phyloP scores from a whole-genome alignment of 1,139 yeast genomes.

The Geotrichum reessii region DNA sequence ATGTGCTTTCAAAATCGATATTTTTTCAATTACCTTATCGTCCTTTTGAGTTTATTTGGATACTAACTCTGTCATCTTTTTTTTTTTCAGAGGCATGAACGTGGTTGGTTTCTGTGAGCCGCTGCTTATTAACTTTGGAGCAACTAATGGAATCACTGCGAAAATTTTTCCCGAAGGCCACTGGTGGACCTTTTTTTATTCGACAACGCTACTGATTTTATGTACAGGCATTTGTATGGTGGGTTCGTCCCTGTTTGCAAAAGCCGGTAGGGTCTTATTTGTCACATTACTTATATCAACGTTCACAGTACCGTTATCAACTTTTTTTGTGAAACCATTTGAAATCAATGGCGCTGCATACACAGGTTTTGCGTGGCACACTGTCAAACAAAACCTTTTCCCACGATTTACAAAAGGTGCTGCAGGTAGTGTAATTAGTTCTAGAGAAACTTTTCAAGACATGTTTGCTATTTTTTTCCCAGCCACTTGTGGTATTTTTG shows the following conservation, averaged over 20 bases:
- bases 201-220: slow-evolving; percentile 56
- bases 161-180: slow-evolving; percentile 53
- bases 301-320: slow-evolving; percentile 74
- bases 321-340: slow-evolving; percentile 58
- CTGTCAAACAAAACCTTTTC: slow-evolving; percentile 56
- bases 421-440: slow-evolving; percentile 71
- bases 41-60: slow-evolving; percentile 22
- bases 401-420: slow-evolving; percentile 87
- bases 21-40: neutral
- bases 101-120: slow-evolving; percentile 81
- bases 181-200: slow-evolving; percentile 54
- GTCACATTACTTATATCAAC: slow-evolving; percentile 66
- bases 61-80: neutral
- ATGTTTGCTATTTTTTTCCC: slow-evolving; percentile 94
- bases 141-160: slow-evolving; percentile 50
- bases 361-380: slow-evolving; percentile 67
- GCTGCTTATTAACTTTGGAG: slow-evolving; percentile 57
- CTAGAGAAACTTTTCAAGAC: slow-evolving; percentile 70
- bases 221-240: slow-evolving; percentile 77
- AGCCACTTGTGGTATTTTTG: slow-evolving; percentile 95
- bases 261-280: slow-evolving; percentile 74
- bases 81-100: slow-evolving; percentile 47
- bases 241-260: slow-evolving; percentile 78
- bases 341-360: slow-evolving; percentile 45
- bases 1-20: slow-evolving; percentile 29